These are phyloP conservation scores for Cryptococcus sp. DNA, from an alignment of 1,284 basidiomycete genomes.

Conservation along the genomic window DNA sequence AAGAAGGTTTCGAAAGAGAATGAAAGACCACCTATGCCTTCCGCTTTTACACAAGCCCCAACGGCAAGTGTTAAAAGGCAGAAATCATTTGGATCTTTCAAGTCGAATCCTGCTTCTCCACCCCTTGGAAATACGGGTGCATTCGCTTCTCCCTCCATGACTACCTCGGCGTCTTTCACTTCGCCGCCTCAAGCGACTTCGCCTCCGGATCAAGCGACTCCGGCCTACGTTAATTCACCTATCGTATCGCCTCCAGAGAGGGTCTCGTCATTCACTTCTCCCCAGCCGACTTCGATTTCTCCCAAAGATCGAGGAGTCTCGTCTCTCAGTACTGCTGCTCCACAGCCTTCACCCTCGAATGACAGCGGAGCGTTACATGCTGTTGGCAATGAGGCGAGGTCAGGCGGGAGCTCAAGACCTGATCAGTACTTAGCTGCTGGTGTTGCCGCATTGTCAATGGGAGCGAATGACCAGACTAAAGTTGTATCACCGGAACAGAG, in stretches of 20 bases:
- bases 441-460: background rate
- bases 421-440: background rate
- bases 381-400: no score
- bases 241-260: no score
- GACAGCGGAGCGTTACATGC: no score
- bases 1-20: constrained; percentile 4
- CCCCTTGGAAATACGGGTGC: no score
- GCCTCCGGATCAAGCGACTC: no score
- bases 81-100: background rate
- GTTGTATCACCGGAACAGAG: background rate
- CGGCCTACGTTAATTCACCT: no score
- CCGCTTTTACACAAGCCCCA: background rate
- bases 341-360: background rate
- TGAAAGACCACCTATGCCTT: background rate
- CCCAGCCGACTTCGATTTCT: no score
- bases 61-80: background rate
- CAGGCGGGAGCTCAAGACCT: no score
- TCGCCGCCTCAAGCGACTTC: no score
- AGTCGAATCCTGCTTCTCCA: background rate
- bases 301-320: background rate
- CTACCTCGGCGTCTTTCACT: no score
- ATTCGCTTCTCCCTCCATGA: no score
- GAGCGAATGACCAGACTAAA: background rate
- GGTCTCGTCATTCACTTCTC: no score
- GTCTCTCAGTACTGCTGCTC: background rate